These are phyloP conservation scores for Leavenworthia alabamica DNA, from an alignment of 345 rosid genomes.

Conservation along the genomic window DNA sequence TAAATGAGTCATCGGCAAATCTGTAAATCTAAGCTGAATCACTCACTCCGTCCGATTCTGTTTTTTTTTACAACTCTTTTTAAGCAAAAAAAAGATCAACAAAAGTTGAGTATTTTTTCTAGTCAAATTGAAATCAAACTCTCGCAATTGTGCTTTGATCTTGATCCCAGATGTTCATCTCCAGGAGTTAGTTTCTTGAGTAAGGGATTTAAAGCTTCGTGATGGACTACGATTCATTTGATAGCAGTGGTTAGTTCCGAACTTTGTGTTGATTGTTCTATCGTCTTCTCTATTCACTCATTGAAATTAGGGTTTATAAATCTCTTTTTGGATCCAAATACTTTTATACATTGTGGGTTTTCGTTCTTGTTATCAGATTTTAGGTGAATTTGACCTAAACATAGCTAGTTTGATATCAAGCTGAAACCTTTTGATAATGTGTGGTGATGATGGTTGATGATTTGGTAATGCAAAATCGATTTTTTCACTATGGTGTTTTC, in stretches of 20 bases:
- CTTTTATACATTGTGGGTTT: slow-evolving; percentile 9
- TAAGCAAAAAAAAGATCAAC: background rate
- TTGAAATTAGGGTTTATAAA: slow-evolving; percentile 12
- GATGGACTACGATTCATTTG: slow-evolving; percentile 68
- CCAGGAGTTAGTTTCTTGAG: background rate
- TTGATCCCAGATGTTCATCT: background rate
- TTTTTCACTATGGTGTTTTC: slow-evolving; percentile 16
- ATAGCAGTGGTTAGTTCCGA: slow-evolving; percentile 67
- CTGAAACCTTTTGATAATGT: background rate
- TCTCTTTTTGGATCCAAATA: background rate
- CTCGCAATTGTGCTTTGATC: background rate
- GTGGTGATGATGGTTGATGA: background rate
- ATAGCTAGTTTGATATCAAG: slow-evolving; percentile 3
- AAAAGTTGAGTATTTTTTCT: slow-evolving; percentile 12
- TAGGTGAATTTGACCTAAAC: background rate
- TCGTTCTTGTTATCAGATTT: background rate
- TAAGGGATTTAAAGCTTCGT: slow-evolving; percentile 12
- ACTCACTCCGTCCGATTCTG: background rate
- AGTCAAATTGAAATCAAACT: slow-evolving; percentile 25
- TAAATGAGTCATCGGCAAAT: slow-evolving; percentile 5
- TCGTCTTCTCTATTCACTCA: background rate
- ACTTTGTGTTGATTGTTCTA: background rate
- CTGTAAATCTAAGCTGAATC: slow-evolving; percentile 22
- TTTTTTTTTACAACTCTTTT: background rate
- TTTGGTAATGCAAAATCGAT: background rate